A percentile compares a stretch with the other conserved stretches of the same genome.
These are phyloP conservation scores for Beauveria medogensis DNA, from an alignment of 2,329 filamentous ascomycete genomes.

Conservation along the genomic window DNA sequence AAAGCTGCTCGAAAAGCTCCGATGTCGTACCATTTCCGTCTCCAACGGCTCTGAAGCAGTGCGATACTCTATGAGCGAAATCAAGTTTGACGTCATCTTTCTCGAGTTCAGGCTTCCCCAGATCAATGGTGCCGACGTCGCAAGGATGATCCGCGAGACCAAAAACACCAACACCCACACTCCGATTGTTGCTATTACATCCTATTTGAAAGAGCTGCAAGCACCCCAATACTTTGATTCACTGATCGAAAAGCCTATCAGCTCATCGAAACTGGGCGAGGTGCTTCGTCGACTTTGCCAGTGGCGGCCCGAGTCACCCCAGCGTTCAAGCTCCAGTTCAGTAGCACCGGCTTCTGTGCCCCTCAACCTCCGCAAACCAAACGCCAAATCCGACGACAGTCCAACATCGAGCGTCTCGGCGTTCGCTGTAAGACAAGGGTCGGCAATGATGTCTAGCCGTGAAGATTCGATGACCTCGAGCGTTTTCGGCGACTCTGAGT, in stretches of 20 bases:
- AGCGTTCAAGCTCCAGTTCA: constrained; percentile 33
- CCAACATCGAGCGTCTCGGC: constrained; percentile 71
- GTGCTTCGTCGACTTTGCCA: constrained; percentile 82
- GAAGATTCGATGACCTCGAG: constrained; percentile 86
- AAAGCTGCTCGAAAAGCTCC: constrained; percentile 87
- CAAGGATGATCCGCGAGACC: constrained; percentile 94
- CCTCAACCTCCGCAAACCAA: constrained; percentile 55
- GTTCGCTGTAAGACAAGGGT: constrained; percentile 61
- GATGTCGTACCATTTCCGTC: constrained; percentile 88
- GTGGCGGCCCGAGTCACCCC: constrained; percentile 71
- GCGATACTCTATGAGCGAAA: constrained; percentile 88
- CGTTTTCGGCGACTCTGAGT: constrained; percentile 79
- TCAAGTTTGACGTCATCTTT: constrained; percentile 98
- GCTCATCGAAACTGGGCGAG: constrained; percentile 81
- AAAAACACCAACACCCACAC: constrained; percentile 92
- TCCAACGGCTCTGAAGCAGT: constrained; percentile 86
- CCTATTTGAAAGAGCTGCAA: constrained; percentile 94
- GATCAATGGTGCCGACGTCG: constrained; percentile 90
- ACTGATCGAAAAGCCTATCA: constrained; percentile 93
- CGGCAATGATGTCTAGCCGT: constrained; percentile 72
- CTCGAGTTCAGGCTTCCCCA: constrained; percentile 94
- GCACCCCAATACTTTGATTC: constrained; percentile 94
- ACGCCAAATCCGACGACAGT: constrained; percentile 63
- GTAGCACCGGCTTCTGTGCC: constrained; percentile 49
- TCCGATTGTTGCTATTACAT: constrained; percentile 91